phyloP scores from a whole-genome alignment of 106 monocot species.

The Hemerocallis citrina region DNA sequence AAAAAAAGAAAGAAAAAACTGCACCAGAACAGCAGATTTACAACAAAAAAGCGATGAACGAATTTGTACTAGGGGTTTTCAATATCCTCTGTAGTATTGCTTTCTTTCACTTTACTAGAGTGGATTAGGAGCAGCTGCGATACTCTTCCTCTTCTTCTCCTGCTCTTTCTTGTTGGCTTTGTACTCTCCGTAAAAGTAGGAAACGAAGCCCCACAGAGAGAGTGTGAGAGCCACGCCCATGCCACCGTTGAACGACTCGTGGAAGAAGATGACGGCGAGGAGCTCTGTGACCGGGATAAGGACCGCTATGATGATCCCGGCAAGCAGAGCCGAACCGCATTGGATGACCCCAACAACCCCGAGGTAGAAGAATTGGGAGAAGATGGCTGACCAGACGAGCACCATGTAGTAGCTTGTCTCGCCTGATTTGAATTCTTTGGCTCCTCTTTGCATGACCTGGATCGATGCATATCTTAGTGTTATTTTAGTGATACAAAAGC shows the following conservation, averaged over 20 bases:
- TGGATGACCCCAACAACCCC: conserved; percentile 53
- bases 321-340: conserved; percentile 51
- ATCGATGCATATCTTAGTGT: no score
- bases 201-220: conserved; percentile 49
- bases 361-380: conserved; percentile 54
- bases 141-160: conserved; percentile 14
- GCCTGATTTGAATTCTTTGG: conserved; percentile 34
- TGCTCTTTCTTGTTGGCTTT: conserved; percentile 15
- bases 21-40: no score
- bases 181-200: conserved; percentile 53
- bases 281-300: conserved; percentile 55
- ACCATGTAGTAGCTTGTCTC: conserved; percentile 54
- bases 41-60: no score
- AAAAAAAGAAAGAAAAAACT: no score
- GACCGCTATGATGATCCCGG: conserved; percentile 48
- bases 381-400: conserved; percentile 20
- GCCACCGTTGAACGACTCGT: conserved; percentile 33
- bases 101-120: no score
- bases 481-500: no score
- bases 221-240: conserved; percentile 49
- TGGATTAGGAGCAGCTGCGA: no score
- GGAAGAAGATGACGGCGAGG: conserved; percentile 34
- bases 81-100: no score
- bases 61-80: no score
- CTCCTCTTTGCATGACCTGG: conserved; percentile 54